Conservation (phyloP, 2,329 filamentous ascomycete genomes). For the Penicillium sp. region DNA sequence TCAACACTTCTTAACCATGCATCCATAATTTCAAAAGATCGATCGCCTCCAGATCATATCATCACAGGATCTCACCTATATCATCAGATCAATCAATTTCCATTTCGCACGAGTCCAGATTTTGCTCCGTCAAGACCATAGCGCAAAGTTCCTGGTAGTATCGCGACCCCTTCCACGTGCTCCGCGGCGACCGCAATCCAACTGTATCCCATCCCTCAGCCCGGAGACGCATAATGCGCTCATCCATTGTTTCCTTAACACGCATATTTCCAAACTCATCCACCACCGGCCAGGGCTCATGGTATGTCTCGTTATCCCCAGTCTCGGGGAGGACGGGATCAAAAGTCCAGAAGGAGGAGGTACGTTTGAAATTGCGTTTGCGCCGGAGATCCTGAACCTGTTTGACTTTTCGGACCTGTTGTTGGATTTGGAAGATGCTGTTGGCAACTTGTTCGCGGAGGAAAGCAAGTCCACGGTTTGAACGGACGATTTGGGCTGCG, state of each 20-base stretch:
- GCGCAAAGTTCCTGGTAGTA: constrained; percentile 41
- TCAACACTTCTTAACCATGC: background rate
- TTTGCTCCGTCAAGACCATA: constrained; percentile 39
- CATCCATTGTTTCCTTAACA: constrained; percentile 33
- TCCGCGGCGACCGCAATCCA: constrained; percentile 32
- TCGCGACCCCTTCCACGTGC: constrained; percentile 38
- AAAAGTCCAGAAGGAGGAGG: constrained; percentile 44
- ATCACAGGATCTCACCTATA: background rate
- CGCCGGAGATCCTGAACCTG: constrained; percentile 27
- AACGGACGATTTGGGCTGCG: constrained; percentile 16
- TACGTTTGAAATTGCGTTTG: constrained; percentile 29
- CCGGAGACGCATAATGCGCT: constrained; percentile 37
- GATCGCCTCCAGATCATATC: background rate
- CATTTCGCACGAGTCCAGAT: constrained; percentile 3
- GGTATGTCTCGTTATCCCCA: constrained; percentile 6
- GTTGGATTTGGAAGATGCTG: constrained; percentile 29
- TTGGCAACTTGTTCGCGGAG: constrained; percentile 28
- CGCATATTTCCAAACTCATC: constrained; percentile 19
- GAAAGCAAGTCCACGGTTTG: constrained; percentile 26
- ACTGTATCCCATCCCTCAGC: constrained; percentile 40
- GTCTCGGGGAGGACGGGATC: constrained; percentile 21
- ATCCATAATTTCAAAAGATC: background rate
- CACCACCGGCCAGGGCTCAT: constrained; percentile 2
- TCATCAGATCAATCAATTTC: background rate
- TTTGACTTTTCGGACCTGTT: constrained; percentile 25